Percentiles rank a stretch among this genome's conserved stretches.
These are phyloP conservation scores for Coelastrella sp. DNA, from an alignment of 139 green algal genomes.

Conservation along the genomic window DNA sequence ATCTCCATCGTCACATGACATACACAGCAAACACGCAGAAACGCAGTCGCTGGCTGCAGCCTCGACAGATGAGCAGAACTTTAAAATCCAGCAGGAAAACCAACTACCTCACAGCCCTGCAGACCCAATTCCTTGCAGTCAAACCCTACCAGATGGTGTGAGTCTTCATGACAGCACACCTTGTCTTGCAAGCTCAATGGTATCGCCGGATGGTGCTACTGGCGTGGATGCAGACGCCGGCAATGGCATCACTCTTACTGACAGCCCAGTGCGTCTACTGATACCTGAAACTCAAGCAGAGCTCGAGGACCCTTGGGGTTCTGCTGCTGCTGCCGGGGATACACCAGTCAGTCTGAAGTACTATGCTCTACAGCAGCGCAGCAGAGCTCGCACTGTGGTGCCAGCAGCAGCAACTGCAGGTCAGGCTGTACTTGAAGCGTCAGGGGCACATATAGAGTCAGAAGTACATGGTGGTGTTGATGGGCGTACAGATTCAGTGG, in stretches of 20 bases:
- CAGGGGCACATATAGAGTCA: no score
- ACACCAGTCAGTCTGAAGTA: constrained; percentile 14
- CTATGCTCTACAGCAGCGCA: constrained; percentile 21
- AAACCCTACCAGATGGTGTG: not conserved
- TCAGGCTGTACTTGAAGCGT: no score
- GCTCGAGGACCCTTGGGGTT: not conserved
- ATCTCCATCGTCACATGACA: not conserved
- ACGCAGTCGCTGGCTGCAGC: not conserved
- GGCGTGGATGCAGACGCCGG: not conserved
- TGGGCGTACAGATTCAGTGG: no score
- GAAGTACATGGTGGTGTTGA: not conserved
- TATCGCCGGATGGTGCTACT: not conserved
- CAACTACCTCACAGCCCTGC: no score
- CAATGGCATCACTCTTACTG: no score
- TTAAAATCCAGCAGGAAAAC: not conserved
- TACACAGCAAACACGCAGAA: not conserved
- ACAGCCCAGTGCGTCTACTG: not conserved
- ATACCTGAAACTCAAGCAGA: constrained; percentile 38
- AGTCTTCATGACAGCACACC: not conserved
- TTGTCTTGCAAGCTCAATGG: not conserved
- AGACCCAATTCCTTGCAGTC: not conserved
- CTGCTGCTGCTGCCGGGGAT: not conserved
- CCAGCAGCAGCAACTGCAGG: not conserved
- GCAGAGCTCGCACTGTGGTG: not conserved
- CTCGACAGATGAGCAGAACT: no score